Conservation (phyloP, 768 basidiomycete species). For the Phaffia australis region DNA sequence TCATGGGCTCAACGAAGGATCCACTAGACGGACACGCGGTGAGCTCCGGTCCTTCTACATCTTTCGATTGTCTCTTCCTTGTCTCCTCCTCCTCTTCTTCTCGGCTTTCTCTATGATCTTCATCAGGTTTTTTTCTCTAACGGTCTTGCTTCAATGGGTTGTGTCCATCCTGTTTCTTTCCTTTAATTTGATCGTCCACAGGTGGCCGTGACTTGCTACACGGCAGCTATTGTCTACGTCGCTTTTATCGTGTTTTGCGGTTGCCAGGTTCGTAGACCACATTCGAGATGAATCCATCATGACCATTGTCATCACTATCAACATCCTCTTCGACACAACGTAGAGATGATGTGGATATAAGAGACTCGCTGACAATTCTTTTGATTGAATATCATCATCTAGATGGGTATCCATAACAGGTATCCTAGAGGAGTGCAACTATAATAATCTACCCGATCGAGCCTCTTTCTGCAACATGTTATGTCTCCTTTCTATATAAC, state of each 20-base stretch:
- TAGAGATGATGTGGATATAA: background rate
- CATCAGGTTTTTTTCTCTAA: too few species aligned
- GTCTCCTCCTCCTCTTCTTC: background rate
- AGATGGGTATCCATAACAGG: background rate
- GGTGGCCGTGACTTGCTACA: slow-evolving; percentile 39
- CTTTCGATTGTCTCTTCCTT: background rate
- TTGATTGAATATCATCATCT: background rate
- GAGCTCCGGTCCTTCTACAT: background rate
- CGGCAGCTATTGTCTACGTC: slow-evolving; percentile 39
- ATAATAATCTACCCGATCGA: background rate
- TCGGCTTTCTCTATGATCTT: too few species aligned
- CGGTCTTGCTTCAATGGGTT: too few species aligned
- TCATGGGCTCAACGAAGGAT: slow-evolving; percentile 39
- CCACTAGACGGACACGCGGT: slow-evolving; percentile 37
- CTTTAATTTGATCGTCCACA: background rate
- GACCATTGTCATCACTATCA: background rate
- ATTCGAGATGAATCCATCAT: background rate
- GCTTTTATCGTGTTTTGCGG: slow-evolving; percentile 39
- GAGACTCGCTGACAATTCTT: background rate
- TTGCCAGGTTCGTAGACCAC: slow-evolving; percentile 34
- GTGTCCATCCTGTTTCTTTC: too few species aligned
- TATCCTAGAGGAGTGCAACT: background rate
- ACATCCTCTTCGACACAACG: background rate
- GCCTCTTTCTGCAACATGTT: too few species aligned
- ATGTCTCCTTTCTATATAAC: too few species aligned